A percentile compares a stretch with the other conserved stretches of the same genome.
Conservation (phyloP, 2,329 filamentous ascomycete species). For the Xylariaceae sp. region DNA sequence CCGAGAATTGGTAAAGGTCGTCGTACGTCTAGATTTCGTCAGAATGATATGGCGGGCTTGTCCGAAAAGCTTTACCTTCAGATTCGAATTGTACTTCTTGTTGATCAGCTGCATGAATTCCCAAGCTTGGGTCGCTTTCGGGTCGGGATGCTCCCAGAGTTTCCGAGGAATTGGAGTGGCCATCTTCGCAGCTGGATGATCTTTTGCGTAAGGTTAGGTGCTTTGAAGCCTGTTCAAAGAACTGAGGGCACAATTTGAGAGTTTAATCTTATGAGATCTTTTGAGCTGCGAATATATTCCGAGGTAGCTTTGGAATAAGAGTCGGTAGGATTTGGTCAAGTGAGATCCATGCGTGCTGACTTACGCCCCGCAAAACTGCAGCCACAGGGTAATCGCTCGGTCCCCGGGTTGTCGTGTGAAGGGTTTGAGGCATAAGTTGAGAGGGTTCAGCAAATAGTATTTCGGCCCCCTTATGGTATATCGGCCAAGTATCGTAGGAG, state of each 20-base stretch:
- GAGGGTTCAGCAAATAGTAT: no score
- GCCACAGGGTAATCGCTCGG: neutral
- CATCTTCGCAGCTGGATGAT: conserved; percentile 9
- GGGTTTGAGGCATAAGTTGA: no score
- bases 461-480: no score
- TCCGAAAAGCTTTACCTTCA: conserved; percentile 47
- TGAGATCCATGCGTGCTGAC: no score
- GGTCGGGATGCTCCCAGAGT: conserved; percentile 65
- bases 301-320: no score
- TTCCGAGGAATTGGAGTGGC: conserved; percentile 46
- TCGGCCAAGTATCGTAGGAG: no score
- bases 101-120: conserved; percentile 65
- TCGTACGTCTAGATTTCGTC: conserved; percentile 52
- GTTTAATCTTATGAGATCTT: neutral
- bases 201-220: neutral
- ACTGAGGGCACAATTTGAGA: neutral
- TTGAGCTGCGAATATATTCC: no score
- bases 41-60: neutral
- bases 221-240: neutral
- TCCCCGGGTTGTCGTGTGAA: neutral
- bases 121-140: conserved; percentile 61
- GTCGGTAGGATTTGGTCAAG: no score
- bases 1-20: conserved; percentile 68
- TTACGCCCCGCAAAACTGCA: no score
- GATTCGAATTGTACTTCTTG: conserved; percentile 46